Conservation (phyloP, 371 early-diverging fungal genomes). For the Mucor mucedo region DNA sequence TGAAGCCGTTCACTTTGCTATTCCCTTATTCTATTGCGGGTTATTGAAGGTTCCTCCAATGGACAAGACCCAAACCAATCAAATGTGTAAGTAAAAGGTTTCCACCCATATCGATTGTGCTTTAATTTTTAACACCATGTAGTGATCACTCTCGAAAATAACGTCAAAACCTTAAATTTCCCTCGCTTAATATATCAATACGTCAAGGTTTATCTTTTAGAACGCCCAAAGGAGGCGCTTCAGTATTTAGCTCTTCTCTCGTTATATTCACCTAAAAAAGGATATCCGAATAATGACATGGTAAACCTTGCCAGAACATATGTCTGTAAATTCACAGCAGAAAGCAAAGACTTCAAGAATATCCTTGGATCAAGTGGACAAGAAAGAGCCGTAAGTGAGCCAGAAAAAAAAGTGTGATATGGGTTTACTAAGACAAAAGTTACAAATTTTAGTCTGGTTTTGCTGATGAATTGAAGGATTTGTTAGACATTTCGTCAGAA, state of each 20-base stretch:
- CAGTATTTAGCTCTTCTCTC: conserved; percentile 72
- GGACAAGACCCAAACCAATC: conserved; percentile 17
- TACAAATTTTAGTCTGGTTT: conserved; percentile 6
- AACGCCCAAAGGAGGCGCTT: conserved; percentile 64
- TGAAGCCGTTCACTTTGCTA: conserved; percentile 91
- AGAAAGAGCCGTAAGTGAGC: conserved; percentile 5
- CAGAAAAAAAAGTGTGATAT: neutral
- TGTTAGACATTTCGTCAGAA: conserved; percentile 61
- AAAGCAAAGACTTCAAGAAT: conserved; percentile 60
- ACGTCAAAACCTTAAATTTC: conserved; percentile 58
- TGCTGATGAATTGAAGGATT: conserved; percentile 39
- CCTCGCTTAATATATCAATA: conserved; percentile 66
- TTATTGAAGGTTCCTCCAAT: conserved; percentile 51
- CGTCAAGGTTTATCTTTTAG: conserved; percentile 50
- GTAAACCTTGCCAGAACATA: conserved; percentile 46
- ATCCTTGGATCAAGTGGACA: conserved; percentile 49
- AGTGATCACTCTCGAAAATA: conserved; percentile 14
- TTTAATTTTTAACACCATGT: neutral
- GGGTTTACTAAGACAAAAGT: neutral
- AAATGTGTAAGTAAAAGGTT: conserved; percentile 35
- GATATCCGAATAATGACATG: conserved; percentile 43
- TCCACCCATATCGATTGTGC: too few species aligned
- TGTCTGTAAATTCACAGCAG: conserved; percentile 51
- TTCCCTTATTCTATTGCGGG: conserved; percentile 80
- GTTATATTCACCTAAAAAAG: conserved; percentile 49